phyloP scores from a whole-genome alignment of 2,329 filamentous ascomycete genomes.

The Ophiostoma pallidulum region DNA sequence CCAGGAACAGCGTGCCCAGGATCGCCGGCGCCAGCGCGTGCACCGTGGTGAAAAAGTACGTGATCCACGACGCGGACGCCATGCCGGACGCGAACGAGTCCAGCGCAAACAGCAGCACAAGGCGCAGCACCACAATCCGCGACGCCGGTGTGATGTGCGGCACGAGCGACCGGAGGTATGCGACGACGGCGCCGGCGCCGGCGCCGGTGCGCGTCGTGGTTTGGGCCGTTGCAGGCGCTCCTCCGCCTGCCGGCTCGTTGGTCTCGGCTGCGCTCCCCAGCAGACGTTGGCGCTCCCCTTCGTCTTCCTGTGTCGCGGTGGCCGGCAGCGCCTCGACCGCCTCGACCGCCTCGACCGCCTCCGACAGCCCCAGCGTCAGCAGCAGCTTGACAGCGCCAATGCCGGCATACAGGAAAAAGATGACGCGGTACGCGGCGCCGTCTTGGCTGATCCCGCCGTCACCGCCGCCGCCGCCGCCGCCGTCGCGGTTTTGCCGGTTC shows the following conservation, averaged over 20 bases:
- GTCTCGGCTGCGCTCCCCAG: too few species aligned
- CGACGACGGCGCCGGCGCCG: too few species aligned
- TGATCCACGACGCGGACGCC: constrained; percentile 45
- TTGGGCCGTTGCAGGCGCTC: too few species aligned
- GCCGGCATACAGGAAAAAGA: constrained; percentile 49
- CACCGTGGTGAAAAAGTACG: constrained; percentile 43
- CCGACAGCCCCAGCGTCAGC: constrained; percentile 39
- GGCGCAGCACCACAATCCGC: constrained; percentile 43
- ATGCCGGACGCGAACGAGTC: constrained; percentile 36
- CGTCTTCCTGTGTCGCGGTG: too few species aligned
- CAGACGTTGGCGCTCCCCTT: background rate
- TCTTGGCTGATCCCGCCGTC: background rate
- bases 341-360: constrained; percentile 24
- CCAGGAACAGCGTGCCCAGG: constrained; percentile 47
- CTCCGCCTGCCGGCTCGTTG: too few species aligned
- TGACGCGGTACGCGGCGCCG: constrained; percentile 37
- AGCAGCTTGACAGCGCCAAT: constrained; percentile 49
- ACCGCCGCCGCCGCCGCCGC: constrained; percentile 19
- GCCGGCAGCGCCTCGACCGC: too few species aligned
- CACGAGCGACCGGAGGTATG: constrained; percentile 28
- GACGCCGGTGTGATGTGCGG: constrained; percentile 50
- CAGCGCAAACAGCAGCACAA: constrained; percentile 38
- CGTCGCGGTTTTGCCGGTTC: constrained; percentile 7
- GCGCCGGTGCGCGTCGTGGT: too few species aligned
- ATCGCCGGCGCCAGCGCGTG: constrained; percentile 39